A percentile compares a stretch with the other conserved stretches of the same genome.
phyloP scores from a whole-genome alignment of 257 asterid species.

The Solanum gandarillasii region DNA sequence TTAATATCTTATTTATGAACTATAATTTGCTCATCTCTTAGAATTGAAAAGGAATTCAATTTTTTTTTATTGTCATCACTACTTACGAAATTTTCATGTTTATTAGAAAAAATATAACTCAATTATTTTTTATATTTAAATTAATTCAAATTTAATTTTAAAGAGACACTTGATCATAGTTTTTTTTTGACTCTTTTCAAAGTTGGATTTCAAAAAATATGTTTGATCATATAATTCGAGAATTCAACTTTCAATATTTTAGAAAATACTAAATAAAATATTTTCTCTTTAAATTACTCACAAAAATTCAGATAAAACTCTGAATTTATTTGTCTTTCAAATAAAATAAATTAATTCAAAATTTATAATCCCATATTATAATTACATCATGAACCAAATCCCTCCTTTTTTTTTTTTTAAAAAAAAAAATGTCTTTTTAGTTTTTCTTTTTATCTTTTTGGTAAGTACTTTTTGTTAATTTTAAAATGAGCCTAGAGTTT shows the following conservation, averaged over 20 bases:
- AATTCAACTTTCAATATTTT: neutral
- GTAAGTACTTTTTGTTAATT: neutral
- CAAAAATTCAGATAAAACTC: neutral
- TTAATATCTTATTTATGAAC: too few species aligned
- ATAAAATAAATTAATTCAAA: neutral
- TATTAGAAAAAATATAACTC: neutral
- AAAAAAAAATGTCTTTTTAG: neutral
- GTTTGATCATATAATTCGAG: neutral
- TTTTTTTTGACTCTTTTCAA: too few species aligned
- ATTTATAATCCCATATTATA: neutral
- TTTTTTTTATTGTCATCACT: too few species aligned
- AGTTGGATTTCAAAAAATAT: too few species aligned
- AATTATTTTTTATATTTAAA: too few species aligned
- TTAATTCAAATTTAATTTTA: neutral
- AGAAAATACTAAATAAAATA: too few species aligned
- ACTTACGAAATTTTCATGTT: neutral
- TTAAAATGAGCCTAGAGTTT: conserved; percentile 12
- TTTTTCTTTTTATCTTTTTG: neutral
- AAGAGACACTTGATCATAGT: neutral
- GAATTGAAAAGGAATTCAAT: too few species aligned
- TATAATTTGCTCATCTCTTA: neutral
- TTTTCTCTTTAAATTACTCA: too few species aligned
- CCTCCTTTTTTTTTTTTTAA: neutral
- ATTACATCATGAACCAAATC: neutral
- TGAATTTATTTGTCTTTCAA: neutral